Percentiles rank a stretch among this genome's conserved stretches.
phyloP scores from a whole-genome alignment of 176 grass and related monocot genomes.

The Carex scoparia region DNA sequence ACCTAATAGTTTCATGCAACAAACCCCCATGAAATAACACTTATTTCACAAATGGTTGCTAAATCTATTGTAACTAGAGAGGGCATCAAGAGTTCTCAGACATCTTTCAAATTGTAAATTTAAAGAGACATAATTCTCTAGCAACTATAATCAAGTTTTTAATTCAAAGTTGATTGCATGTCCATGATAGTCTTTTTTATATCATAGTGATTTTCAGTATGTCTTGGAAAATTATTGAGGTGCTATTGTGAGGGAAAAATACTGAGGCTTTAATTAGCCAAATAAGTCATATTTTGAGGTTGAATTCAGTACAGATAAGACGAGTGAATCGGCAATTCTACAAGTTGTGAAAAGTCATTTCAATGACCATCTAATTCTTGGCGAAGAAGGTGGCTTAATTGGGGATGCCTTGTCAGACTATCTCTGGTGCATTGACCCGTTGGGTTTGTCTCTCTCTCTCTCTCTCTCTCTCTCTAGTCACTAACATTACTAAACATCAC shows the following conservation, averaged over 20 bases:
- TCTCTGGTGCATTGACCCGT: conserved; percentile 98
- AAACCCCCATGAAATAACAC: too few species aligned
- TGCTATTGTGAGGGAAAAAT: neutral
- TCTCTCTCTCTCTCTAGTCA: neutral
- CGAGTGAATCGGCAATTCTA: conserved; percentile 80
- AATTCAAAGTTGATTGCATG: neutral
- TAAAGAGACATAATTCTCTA: neutral
- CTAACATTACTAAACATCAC: neutral
- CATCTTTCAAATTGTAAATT: neutral
- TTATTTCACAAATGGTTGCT: neutral
- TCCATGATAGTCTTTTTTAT: neutral
- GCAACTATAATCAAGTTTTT: neutral
- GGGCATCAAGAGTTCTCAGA: neutral
- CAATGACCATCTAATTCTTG: conserved; percentile 92
- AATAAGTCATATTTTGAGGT: neutral
- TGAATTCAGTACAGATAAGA: conserved; percentile 83
- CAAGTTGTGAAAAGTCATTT: conserved; percentile 82
- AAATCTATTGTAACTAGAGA: neutral
- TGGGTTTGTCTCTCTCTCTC: conserved; percentile 53
- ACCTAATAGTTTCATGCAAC: neutral
- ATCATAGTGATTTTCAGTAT: conserved; percentile 20
- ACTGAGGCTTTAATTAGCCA: neutral
- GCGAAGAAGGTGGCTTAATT: conserved; percentile 95
- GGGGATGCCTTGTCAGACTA: conserved; percentile 82
- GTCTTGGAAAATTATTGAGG: conserved; percentile 7